These are phyloP conservation scores for Quambalaria eucalypti DNA, from an alignment of 1,284 basidiomycete genomes.

Conservation along the genomic window DNA sequence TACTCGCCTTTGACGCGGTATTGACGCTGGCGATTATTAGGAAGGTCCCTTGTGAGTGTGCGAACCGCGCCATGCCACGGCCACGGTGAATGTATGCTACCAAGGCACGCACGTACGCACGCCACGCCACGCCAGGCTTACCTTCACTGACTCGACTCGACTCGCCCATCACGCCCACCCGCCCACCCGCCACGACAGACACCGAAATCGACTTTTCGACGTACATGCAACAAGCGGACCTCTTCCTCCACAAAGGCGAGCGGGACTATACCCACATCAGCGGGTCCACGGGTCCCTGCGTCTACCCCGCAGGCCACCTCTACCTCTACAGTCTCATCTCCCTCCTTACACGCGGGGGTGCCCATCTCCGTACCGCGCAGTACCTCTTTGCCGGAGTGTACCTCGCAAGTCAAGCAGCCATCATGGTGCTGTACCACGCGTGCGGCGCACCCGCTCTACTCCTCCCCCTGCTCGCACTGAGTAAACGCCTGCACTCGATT, in stretches of 20 bases:
- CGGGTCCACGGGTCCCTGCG: constrained; percentile 86
- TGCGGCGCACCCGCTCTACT: constrained; percentile 46
- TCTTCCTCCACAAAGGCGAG: constrained; percentile 67
- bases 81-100: too few relatives aligned
- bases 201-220: constrained; percentile 99
- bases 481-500: constrained; percentile 89
- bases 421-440: constrained; percentile 24
- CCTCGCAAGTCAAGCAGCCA: constrained; percentile 18
- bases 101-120: too few relatives aligned
- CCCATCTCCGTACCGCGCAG: constrained; percentile 56
- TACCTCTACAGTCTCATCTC: constrained; percentile 72
- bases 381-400: constrained; percentile 24
- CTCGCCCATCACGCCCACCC: neutral
- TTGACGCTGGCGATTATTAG: constrained; percentile 1
- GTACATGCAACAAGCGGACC: constrained; percentile 74
- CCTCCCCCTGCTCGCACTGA: constrained; percentile 67
- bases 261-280: constrained; percentile 73
- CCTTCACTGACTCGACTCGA: neutral
- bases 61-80: neutral
- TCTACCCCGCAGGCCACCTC: constrained; percentile 94
- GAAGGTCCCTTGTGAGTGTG: constrained; percentile 2
- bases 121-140: too few relatives aligned
- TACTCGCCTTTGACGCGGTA: constrained; percentile 1
- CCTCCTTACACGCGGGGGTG: constrained; percentile 58
- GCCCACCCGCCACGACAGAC: constrained; percentile 10